Evolutionary conservation across 495 filamentous ascomycete species (phyloP).

Genomic region (Geoglossum glabrum): DNA sequence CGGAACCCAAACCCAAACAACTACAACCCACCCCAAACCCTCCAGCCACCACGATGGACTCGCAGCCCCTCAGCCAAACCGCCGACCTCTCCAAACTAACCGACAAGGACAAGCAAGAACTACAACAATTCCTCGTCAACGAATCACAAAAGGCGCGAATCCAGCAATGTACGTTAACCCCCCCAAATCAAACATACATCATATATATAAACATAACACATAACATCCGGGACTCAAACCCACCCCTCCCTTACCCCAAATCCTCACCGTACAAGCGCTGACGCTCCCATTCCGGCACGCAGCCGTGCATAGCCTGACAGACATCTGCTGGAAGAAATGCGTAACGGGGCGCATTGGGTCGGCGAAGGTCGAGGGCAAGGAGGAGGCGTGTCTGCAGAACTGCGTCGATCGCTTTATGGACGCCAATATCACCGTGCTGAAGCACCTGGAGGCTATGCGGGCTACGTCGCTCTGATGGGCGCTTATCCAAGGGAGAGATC

Average conservation of each 20-base stretch:
- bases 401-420: conserved; percentile 91
- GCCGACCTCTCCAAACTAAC: conserved; percentile 51
- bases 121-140: conserved; percentile 59
- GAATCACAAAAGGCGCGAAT: conserved; percentile 65
- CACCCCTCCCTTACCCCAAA: neutral
- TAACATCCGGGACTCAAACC: too few species aligned
- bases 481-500: too few species aligned
- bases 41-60: too few species aligned
- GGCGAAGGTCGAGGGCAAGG: conserved; percentile 45
- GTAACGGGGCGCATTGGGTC: conserved; percentile 42
- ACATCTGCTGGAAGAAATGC: conserved; percentile 89
- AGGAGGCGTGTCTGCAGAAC: conserved; percentile 69
- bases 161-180: conserved; percentile 45
- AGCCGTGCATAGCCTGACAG: conserved; percentile 65
- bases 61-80: neutral
- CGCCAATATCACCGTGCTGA: conserved; percentile 57
- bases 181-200: conserved; percentile 1
- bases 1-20: too few species aligned
- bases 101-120: conserved; percentile 66
- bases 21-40: too few species aligned
- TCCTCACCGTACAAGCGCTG: neutral
- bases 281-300: neutral
- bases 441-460: conserved; percentile 52
- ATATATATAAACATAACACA: too few species aligned
- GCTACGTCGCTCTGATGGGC: neutral